Conservation (phyloP, 2,329 filamentous ascomycete species). For the Pyrenochaeta sp. region DNA sequence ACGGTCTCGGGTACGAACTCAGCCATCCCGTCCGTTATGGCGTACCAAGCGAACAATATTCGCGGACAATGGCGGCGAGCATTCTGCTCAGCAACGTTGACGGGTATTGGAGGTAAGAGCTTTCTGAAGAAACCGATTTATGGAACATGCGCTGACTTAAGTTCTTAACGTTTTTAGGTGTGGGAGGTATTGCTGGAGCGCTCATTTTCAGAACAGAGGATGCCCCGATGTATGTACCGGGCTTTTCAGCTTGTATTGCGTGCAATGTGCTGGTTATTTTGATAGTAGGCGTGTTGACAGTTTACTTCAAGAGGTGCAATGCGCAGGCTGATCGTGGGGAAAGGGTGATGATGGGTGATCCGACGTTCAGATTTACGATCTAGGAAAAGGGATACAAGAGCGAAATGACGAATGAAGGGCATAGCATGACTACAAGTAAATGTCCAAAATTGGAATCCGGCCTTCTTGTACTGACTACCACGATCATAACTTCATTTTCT, state of each 20-base stretch:
- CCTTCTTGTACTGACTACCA: too few species aligned
- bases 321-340: slow-evolving; percentile 32
- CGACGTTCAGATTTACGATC: slow-evolving; percentile 35
- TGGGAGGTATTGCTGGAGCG: slow-evolving; percentile 32
- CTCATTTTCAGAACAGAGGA: slow-evolving; percentile 35
- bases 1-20: slow-evolving; percentile 29
- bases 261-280: slow-evolving; percentile 33
- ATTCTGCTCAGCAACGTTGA: slow-evolving; percentile 31
- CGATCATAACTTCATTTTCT: too few species aligned
- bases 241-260: slow-evolving; percentile 33
- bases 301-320: slow-evolving; percentile 33
- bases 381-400: slow-evolving; percentile 1
- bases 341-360: slow-evolving; percentile 32
- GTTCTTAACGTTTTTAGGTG: background rate
- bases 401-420: background rate
- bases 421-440: too few species aligned
- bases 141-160: background rate
- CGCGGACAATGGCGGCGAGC: slow-evolving; percentile 33
- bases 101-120: slow-evolving; percentile 22
- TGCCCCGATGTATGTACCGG: slow-evolving; percentile 29
- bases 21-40: slow-evolving; percentile 31
- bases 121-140: background rate
- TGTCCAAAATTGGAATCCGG: too few species aligned
- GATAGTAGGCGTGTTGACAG: slow-evolving; percentile 22
- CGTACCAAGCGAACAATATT: slow-evolving; percentile 35